These are phyloP conservation scores for Solanum neorickii DNA, from an alignment of 257 asterid genomes.

Conservation along the genomic window DNA sequence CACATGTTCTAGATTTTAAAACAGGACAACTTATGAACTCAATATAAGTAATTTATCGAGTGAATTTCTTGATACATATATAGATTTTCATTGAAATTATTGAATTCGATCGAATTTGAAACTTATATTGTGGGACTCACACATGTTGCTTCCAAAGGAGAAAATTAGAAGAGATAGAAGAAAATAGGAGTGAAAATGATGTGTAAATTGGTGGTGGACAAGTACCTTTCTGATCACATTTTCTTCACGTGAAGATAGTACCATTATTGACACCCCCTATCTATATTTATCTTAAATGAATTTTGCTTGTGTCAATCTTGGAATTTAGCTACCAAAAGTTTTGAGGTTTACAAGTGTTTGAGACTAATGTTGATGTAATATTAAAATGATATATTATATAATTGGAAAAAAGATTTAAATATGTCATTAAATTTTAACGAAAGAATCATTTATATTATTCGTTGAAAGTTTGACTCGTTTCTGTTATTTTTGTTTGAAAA, in stretches of 20 bases:
- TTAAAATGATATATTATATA: no score
- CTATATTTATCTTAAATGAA: not conserved
- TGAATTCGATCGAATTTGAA: not conserved
- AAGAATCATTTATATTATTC: no score
- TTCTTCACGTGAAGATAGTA: conserved; percentile 32
- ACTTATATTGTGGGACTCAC: not conserved
- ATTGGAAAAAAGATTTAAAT: not conserved
- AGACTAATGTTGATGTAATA: not conserved
- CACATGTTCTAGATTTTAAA: not conserved
- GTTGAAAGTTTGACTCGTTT: not conserved
- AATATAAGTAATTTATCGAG: not conserved
- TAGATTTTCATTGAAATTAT: no score
- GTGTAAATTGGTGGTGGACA: not conserved
- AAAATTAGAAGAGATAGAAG: not conserved
- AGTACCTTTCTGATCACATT: conserved; percentile 16
- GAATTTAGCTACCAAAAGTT: not conserved
- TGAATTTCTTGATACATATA: not conserved
- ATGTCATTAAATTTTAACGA: not conserved
- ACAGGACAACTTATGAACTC: not conserved
- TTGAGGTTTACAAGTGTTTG: no score
- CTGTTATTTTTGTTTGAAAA: no score
- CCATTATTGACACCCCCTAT: not conserved
- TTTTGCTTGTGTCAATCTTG: not conserved
- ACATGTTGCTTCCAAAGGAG: not conserved
- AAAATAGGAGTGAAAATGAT: not conserved